Evolutionary conservation across 2,329 filamentous ascomycete genomes (phyloP).

Genomic region (Parastagonospora nodorum): DNA sequence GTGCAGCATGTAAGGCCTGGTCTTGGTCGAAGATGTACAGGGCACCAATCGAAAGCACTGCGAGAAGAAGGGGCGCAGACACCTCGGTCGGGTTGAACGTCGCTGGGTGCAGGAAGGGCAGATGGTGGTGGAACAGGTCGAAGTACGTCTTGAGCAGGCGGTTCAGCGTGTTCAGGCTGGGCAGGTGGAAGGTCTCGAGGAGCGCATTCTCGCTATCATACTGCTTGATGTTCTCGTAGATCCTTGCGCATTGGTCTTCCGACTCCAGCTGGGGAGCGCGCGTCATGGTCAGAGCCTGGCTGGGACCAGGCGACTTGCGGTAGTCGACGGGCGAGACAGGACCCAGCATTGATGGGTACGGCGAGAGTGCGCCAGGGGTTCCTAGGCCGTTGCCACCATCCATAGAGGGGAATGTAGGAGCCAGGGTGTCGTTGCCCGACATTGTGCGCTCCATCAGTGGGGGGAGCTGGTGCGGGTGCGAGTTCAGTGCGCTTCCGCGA

Average conservation of each 20-base stretch:
- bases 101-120: slow-evolving; percentile 91
- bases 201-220: slow-evolving; percentile 82
- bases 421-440: slow-evolving; percentile 63
- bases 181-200: slow-evolving; percentile 87
- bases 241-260: slow-evolving; percentile 83
- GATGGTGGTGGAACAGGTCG: slow-evolving; percentile 92
- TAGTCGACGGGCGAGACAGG: slow-evolving; percentile 72
- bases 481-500: slow-evolving; percentile 61
- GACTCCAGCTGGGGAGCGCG: slow-evolving; percentile 79
- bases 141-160: slow-evolving; percentile 96
- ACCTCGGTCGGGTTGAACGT: slow-evolving; percentile 83
- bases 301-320: slow-evolving; percentile 70
- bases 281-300: slow-evolving; percentile 66
- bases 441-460: slow-evolving; percentile 70
- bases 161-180: slow-evolving; percentile 79
- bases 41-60: slow-evolving; percentile 92
- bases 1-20: slow-evolving; percentile 95
- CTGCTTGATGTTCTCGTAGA: slow-evolving; percentile 83
- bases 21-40: slow-evolving; percentile 97
- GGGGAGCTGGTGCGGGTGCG: slow-evolving; percentile 67
- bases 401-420: slow-evolving; percentile 71
- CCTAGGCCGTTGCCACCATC: slow-evolving; percentile 71
- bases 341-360: slow-evolving; percentile 70
- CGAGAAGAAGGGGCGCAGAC: slow-evolving; percentile 82
- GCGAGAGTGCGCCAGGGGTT: slow-evolving; percentile 75